A percentile compares a stretch with the other conserved stretches of the same genome.
phyloP scores from a whole-genome alignment of 2,329 filamentous ascomycete species.

The Hysterium pulicare region DNA sequence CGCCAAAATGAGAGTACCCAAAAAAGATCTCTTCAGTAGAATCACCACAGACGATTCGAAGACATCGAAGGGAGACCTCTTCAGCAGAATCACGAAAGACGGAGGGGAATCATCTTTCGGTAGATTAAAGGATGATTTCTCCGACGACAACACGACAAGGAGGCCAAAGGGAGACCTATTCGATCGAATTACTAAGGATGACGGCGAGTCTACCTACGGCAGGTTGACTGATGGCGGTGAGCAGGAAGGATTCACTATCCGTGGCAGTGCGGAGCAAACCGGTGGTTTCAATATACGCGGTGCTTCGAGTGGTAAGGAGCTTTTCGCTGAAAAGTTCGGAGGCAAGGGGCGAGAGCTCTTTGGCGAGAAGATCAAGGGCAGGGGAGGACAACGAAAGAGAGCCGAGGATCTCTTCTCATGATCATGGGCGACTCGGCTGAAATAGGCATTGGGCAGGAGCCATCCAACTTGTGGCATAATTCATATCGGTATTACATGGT shows the following conservation, averaged over 20 bases:
- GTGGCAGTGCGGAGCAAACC: constrained; percentile 5
- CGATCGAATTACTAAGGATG: background rate
- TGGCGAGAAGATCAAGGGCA: constrained; percentile 26
- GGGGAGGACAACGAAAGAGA: constrained; percentile 23
- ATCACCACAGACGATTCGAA: background rate
- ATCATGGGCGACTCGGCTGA: background rate
- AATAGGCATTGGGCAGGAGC: background rate
- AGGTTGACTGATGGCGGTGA: background rate
- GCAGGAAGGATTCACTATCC: constrained; percentile 10
- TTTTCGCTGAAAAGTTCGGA: constrained; percentile 10
- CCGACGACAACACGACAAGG: background rate
- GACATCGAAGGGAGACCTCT: background rate
- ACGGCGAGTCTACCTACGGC: background rate
- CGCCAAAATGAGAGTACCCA: constrained; percentile 7
- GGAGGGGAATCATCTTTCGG: background rate
- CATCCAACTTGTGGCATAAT: background rate
- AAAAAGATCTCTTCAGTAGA: background rate
- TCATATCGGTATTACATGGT: no score
- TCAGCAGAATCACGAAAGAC: background rate
- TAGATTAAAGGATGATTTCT: background rate
- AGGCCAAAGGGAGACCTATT: background rate
- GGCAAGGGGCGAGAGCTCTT: constrained; percentile 28
- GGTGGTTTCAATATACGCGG: constrained; percentile 27
- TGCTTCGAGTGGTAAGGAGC: constrained; percentile 9
- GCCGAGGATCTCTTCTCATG: constrained; percentile 15